Evolutionary conservation across 495 filamentous ascomycete genomes (phyloP).

Genomic region (Cryomyces minteri): DNA sequence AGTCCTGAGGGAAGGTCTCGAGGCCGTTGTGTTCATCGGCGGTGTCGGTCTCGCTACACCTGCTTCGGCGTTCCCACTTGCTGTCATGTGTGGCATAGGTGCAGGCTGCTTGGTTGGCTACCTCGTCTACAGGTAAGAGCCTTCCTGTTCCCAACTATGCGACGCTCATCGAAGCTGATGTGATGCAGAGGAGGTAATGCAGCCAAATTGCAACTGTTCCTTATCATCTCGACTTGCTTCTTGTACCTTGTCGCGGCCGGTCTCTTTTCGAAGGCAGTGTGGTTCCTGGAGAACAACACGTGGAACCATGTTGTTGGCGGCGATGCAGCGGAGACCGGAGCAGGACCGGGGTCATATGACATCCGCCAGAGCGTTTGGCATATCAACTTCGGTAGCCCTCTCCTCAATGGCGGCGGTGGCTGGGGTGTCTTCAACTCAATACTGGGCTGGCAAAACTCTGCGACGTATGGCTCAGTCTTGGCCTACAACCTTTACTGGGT

Average conservation of each 20-base stretch:
- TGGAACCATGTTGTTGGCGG: conserved; percentile 53
- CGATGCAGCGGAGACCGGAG: conserved; percentile 55
- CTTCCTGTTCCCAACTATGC: not conserved
- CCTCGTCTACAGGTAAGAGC: conserved; percentile 55
- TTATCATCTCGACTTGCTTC: conserved; percentile 65
- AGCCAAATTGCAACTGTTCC: conserved; percentile 55
- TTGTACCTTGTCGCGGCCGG: conserved; percentile 77
- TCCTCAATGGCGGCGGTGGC: conserved; percentile 51
- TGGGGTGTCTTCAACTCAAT: conserved; percentile 85
- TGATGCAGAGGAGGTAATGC: conserved; percentile 35
- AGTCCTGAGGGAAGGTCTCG: conserved; percentile 64
- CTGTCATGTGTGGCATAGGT: conserved; percentile 46
- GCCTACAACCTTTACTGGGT: conserved; percentile 86
- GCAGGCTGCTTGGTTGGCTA: conserved; percentile 48
- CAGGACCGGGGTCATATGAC: conserved; percentile 75
- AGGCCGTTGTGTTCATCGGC: conserved; percentile 66
- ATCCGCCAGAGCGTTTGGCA: conserved; percentile 79
- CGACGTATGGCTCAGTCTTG: conserved; percentile 67
- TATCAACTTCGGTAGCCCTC: conserved; percentile 59
- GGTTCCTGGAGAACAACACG: conserved; percentile 43
- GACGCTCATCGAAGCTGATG: not conserved
- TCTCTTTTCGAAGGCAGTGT: conserved; percentile 58
- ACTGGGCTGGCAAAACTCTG: conserved; percentile 77
- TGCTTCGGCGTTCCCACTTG: conserved; percentile 52
- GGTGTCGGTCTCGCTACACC: conserved; percentile 63